Evolutionary conservation across 164 flowering plant species (phyloP).

Genomic region (Kalanchoe fedtschenkoi): DNA sequence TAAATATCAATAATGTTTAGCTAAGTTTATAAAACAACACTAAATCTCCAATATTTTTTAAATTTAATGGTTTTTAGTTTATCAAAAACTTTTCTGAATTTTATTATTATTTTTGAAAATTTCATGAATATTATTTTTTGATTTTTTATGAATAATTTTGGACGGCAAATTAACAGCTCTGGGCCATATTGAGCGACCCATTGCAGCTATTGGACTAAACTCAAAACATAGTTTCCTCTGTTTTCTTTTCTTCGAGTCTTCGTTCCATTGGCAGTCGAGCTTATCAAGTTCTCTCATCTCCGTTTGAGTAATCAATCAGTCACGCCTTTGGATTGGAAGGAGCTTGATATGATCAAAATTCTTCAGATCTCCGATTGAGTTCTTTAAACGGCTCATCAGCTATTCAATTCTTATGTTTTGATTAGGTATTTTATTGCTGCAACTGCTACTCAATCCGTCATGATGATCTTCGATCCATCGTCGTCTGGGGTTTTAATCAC

Average conservation of each 20-base stretch:
- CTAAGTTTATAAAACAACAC: too few species aligned
- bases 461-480: not conserved
- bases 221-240: not conserved
- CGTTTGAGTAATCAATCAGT: not conserved
- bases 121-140: too few species aligned
- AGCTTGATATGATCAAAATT: not conserved
- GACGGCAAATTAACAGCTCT: too few species aligned
- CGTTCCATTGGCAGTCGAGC: not conserved
- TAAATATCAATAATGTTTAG: too few species aligned
- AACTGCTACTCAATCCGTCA: too few species aligned
- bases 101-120: too few species aligned
- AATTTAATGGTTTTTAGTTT: too few species aligned
- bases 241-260: not conserved
- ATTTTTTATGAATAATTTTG: too few species aligned
- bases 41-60: too few species aligned
- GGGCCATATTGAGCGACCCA: not conserved
- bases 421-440: not conserved
- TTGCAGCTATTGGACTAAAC: not conserved
- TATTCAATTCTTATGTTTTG: not conserved
- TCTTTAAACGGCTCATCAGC: not conserved
- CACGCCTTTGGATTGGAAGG: too few species aligned
- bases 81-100: too few species aligned
- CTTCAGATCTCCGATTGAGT: not conserved
- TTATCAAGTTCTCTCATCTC: not conserved
- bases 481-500: not conserved